Conservation (phyloP, 2,329 filamentous ascomycete genomes). For the Botryotinia narcissicola region DNA sequence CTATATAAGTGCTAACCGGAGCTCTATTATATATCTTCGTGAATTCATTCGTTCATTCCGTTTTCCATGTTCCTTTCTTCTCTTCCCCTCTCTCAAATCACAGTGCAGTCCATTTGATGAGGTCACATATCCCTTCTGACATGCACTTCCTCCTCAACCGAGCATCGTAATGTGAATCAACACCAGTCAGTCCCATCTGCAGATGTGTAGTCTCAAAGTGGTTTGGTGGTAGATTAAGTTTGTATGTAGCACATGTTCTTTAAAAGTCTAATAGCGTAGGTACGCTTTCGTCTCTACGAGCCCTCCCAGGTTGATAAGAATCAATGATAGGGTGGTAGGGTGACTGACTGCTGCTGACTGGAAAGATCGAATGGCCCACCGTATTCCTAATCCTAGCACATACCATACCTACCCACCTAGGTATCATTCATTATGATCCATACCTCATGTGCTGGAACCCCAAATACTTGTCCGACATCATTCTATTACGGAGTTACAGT, state of each 20-base stretch:
- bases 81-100: neutral
- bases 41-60: neutral
- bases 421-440: neutral
- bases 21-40: neutral
- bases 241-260: neutral
- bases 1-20: neutral
- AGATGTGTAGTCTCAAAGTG: neutral
- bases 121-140: neutral
- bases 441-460: constrained; percentile 4
- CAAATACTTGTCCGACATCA: neutral
- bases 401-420: neutral
- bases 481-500: neutral
- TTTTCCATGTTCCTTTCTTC: neutral
- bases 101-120: neutral
- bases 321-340: neutral
- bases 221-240: neutral
- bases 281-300: neutral
- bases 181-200: neutral
- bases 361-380: neutral
- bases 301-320: neutral
- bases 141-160: neutral
- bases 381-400: neutral
- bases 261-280: neutral
- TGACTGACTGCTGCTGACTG: neutral
- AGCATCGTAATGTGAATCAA: neutral